Conservation (phyloP, 164 flowering plant genomes). For the Chimonanthus praecox region DNA sequence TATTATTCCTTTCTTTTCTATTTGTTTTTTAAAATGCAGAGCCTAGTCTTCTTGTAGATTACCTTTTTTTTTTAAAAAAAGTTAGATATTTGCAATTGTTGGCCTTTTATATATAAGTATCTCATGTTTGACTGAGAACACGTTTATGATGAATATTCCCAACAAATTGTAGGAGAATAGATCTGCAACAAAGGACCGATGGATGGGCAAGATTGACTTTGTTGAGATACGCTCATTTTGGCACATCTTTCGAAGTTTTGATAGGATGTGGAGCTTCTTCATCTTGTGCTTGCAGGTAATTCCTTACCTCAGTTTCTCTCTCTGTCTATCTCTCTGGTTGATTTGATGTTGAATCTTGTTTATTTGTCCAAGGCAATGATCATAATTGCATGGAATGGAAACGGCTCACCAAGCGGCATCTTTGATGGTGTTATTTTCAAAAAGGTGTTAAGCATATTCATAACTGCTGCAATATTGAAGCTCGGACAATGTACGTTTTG, state of each 20-base stretch:
- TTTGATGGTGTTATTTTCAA: conserved; percentile 65
- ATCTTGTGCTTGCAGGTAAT: conserved; percentile 80
- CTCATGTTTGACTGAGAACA: neutral
- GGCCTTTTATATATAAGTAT: neutral
- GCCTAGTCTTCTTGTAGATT: neutral
- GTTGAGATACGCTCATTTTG: conserved; percentile 91
- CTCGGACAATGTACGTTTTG: conserved; percentile 72
- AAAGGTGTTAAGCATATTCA: conserved; percentile 78
- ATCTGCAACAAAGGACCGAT: conserved; percentile 37
- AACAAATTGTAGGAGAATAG: conserved; percentile 50
- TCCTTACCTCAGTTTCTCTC: conserved; percentile 2
- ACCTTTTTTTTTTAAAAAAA: too few species aligned
- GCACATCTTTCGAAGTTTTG: conserved; percentile 93
- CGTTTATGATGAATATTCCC: neutral
- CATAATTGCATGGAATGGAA: conserved; percentile 92
- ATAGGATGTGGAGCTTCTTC: conserved; percentile 91
- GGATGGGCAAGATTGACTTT: conserved; percentile 91
- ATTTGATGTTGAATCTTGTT: conserved; percentile 2
- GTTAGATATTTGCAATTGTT: neutral
- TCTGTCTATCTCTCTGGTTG: neutral
- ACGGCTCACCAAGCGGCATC: conserved; percentile 48
- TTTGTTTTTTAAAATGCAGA: neutral
- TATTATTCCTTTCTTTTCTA: neutral
- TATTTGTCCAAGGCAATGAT: conserved; percentile 71
- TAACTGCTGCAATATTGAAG: conserved; percentile 93